Evolutionary conservation across 495 filamentous ascomycete species (phyloP).

Genomic region (Annulohypoxylon moriforme): DNA sequence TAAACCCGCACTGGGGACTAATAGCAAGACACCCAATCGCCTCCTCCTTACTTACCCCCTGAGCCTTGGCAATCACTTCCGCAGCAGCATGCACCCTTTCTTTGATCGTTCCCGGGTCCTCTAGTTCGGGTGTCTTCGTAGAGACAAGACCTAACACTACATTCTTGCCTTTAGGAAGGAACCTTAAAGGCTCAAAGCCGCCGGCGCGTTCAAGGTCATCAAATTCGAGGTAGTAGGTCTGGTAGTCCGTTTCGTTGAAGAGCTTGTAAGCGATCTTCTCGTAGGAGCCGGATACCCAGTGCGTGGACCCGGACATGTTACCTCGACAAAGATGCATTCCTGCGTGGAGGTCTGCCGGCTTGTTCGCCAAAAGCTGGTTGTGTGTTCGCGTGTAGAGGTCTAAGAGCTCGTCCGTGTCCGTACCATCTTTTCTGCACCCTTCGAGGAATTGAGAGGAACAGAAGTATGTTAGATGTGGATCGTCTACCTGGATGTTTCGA

Average conservation of each 20-base stretch:
- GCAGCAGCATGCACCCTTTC: conserved; percentile 72
- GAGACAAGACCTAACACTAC: conserved; percentile 82
- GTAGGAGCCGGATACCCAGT: conserved; percentile 84
- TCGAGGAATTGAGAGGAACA: conserved; percentile 78
- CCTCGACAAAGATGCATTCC: conserved; percentile 83
- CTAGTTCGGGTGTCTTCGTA: conserved; percentile 76
- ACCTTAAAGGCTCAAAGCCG: conserved; percentile 80
- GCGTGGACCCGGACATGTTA: conserved; percentile 78
- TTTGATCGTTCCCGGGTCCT: conserved; percentile 77
- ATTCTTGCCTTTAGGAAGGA: conserved; percentile 76
- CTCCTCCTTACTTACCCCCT: conserved; percentile 67
- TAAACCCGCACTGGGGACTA: conserved; percentile 84
- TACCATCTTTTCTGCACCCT: conserved; percentile 68
- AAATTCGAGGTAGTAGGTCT: conserved; percentile 87
- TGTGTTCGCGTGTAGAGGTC: conserved; percentile 79
- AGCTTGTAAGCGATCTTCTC: conserved; percentile 82
- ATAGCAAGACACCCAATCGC: conserved; percentile 74
- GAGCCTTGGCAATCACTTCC: conserved; percentile 73
- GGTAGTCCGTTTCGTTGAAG: conserved; percentile 78
- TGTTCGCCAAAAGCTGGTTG: conserved; percentile 74
- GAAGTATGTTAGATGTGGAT: conserved; percentile 81
- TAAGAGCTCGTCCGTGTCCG: conserved; percentile 71
- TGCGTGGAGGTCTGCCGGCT: conserved; percentile 72
- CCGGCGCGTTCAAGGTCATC: conserved; percentile 79
- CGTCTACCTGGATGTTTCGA: conserved; percentile 80